phyloP scores from a whole-genome alignment of 495 filamentous ascomycete species.

The Penicillium coffeae region DNA sequence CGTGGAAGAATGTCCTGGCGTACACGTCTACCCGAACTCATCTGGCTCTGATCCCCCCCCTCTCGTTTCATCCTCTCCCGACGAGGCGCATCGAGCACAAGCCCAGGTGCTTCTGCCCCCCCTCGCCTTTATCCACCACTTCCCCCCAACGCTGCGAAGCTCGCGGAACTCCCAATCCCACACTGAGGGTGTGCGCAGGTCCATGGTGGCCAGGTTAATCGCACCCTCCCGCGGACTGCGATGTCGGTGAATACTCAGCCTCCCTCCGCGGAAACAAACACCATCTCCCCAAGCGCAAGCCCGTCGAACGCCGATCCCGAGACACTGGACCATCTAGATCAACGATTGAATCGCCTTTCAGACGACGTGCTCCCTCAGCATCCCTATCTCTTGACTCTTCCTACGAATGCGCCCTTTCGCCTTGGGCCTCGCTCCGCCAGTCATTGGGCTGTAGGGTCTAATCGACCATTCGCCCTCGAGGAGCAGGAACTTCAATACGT shows the following conservation, averaged over 20 bases:
- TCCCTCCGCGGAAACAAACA: slow-evolving; percentile 29
- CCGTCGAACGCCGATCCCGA: slow-evolving; percentile 25
- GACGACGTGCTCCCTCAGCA: slow-evolving; percentile 45
- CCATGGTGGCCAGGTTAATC: slow-evolving; percentile 19
- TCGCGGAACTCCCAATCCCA: not conserved
- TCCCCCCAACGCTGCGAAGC: slow-evolving; percentile 5
- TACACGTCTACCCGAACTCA: not conserved
- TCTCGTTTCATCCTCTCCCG: not conserved
- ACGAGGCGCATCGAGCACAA: not conserved
- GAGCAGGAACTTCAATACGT: slow-evolving; percentile 54
- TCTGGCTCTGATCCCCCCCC: not conserved
- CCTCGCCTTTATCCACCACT: slow-evolving; percentile 5
- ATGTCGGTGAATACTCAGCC: slow-evolving; percentile 44
- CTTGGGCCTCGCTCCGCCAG: slow-evolving; percentile 35
- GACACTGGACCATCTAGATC: slow-evolving; percentile 37
- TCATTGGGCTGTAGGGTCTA: slow-evolving; percentile 49
- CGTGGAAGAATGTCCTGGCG: slow-evolving; percentile 8
- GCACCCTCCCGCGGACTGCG: slow-evolving; percentile 31
- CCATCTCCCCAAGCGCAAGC: slow-evolving; percentile 18
- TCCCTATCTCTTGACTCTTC: slow-evolving; percentile 48
- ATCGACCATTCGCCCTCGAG: slow-evolving; percentile 42
- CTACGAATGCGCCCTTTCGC: slow-evolving; percentile 41
- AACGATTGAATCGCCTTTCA: slow-evolving; percentile 39
- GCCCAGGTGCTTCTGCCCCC: not conserved
- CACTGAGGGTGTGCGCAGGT: slow-evolving; percentile 7